Evolutionary conservation across 805 yeast species (phyloP).

Genomic region (Lachancea kluyveri): DNA sequence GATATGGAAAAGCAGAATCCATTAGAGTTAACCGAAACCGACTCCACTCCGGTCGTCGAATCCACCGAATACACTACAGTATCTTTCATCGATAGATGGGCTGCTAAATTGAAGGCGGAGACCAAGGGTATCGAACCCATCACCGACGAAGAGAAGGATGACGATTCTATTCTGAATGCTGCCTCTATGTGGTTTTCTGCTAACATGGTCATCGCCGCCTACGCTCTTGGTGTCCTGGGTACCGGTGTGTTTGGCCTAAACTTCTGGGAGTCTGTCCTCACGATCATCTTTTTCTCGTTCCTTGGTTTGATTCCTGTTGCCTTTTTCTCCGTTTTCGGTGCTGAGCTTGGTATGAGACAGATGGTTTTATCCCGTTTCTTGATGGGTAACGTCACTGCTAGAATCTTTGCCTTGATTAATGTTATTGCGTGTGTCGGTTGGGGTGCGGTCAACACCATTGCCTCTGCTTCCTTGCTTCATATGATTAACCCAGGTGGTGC

Average conservation of each 20-base stretch:
- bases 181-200: constrained; percentile 91
- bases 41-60: constrained; percentile 10
- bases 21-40: constrained; percentile 7
- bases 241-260: constrained; percentile 57
- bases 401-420: constrained; percentile 73
- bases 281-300: constrained; percentile 64
- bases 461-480: constrained; percentile 77
- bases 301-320: constrained; percentile 80
- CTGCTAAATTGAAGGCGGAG: constrained; percentile 38
- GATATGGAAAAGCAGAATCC: constrained; percentile 10
- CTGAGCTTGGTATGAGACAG: constrained; percentile 80
- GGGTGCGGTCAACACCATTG: constrained; percentile 90
- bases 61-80: constrained; percentile 13
- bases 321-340: constrained; percentile 76
- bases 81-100: constrained; percentile 21
- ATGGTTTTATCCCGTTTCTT: constrained; percentile 75
- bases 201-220: constrained; percentile 79
- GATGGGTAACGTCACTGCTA: constrained; percentile 67
- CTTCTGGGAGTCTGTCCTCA: constrained; percentile 65
- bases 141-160: constrained; percentile 71
- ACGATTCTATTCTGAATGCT: constrained; percentile 58
- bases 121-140: constrained; percentile 76
- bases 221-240: constrained; percentile 70
- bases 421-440: constrained; percentile 88
- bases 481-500: constrained; percentile 55